Percentiles rank a stretch among this genome's conserved stretches.
Evolutionary conservation across 1,139 yeast genomes (phyloP).

Genomic region (Entelexis paramagnoliae): DNA sequence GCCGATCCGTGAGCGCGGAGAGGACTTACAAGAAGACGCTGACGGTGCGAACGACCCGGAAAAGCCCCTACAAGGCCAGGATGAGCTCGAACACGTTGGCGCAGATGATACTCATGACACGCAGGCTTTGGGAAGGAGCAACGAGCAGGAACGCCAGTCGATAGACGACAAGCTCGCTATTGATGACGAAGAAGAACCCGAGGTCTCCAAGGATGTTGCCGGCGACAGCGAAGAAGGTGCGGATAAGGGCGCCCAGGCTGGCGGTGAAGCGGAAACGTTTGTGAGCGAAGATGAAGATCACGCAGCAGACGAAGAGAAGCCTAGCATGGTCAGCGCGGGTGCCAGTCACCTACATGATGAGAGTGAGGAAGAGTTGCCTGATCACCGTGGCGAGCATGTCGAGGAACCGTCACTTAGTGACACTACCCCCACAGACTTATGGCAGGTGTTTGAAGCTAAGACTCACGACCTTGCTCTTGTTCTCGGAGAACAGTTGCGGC

Average conservation of each 20-base stretch:
- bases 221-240: conserved; percentile 23
- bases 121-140: conserved; percentile 91
- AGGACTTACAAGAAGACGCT: conserved; percentile 10
- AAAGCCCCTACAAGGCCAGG: conserved; percentile 38
- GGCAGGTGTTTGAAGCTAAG: conserved; percentile 73
- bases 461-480: conserved; percentile 83
- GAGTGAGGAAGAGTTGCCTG: conserved; percentile 23
- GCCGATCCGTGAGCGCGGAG: conserved; percentile 49
- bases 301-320: conserved; percentile 3
- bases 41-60: conserved; percentile 17
- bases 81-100: conserved; percentile 84
- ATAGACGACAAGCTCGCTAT: conserved; percentile 80
- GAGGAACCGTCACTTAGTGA: conserved; percentile 20
- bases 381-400: conserved; percentile 26
- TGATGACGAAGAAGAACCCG: conserved; percentile 39
- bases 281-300: conserved; percentile 5
- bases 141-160: conserved; percentile 42
- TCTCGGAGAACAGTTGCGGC: conserved; percentile 81
- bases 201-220: conserved; percentile 13
- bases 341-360: not conserved
- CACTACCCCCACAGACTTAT: conserved; percentile 36
- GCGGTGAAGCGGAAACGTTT: conserved; percentile 23
- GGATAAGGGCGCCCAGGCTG: conserved; percentile 26
- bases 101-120: conserved; percentile 66
- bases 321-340: not conserved